Percentiles rank a stretch among this genome's conserved stretches.
phyloP scores from a whole-genome alignment of 2,329 filamentous ascomycete genomes.

The Colletotrichum spaethianum region DNA sequence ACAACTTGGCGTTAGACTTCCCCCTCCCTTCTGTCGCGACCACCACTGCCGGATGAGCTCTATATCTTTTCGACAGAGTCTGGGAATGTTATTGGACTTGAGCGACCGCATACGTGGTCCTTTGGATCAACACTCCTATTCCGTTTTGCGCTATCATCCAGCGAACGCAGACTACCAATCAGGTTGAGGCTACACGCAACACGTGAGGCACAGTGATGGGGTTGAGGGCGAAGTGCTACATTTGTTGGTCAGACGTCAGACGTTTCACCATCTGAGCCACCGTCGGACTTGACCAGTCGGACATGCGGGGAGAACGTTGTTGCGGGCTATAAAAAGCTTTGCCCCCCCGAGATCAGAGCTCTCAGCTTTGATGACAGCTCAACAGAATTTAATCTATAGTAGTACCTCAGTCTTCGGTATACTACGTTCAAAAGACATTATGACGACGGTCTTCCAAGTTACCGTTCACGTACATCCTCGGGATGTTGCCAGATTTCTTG shows the following conservation, averaged over 20 bases:
- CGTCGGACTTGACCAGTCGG: slow-evolving; percentile 13
- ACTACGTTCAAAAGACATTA: neutral
- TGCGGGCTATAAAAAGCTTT: slow-evolving; percentile 10
- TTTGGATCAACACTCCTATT: neutral
- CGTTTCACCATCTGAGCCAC: slow-evolving; percentile 31
- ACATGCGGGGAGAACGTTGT: slow-evolving; percentile 22
- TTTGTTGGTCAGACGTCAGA: slow-evolving; percentile 25
- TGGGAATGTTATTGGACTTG: neutral
- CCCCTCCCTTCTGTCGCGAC: neutral
- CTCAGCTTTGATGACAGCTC: neutral
- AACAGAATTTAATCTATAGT: neutral
- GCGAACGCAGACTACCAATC: neutral
- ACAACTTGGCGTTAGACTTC: neutral
- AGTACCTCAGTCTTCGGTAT: neutral
- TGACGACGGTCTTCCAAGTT: slow-evolving; percentile 38
- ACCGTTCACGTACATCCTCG: slow-evolving; percentile 32
- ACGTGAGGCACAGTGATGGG: neutral
- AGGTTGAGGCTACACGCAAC: too few species aligned
- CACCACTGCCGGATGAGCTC: neutral
- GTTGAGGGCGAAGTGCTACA: neutral
- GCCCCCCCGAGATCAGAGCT: slow-evolving; percentile 10
- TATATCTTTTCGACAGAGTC: neutral
- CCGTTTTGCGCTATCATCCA: too few species aligned
- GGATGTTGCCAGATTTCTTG: slow-evolving; percentile 30
- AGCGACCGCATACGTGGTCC: neutral